Evolutionary conservation across 208 protist genomes (phyloP).

Genomic region (Herpetomonas samuelpessoai): DNA sequence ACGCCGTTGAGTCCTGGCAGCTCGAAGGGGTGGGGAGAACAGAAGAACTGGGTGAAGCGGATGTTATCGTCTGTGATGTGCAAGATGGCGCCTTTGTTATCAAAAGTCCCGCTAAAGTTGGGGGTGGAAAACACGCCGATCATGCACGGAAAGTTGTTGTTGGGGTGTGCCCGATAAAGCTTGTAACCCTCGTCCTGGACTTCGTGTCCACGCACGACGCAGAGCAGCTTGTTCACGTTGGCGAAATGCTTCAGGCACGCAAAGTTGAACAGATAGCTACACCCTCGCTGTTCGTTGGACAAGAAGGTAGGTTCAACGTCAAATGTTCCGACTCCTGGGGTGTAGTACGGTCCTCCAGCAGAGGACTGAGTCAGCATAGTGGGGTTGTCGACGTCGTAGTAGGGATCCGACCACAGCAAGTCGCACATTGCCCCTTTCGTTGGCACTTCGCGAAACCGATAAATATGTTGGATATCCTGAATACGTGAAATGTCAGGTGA

Average conservation of each 20-base stretch:
- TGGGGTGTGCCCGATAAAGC: slow-evolving; percentile 89
- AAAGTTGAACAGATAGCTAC: slow-evolving; percentile 87
- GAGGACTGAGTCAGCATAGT: slow-evolving; percentile 82
- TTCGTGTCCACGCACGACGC: slow-evolving; percentile 96
- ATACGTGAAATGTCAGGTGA: slow-evolving; percentile 94
- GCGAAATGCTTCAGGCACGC: slow-evolving; percentile 88
- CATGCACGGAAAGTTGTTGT: slow-evolving; percentile 94
- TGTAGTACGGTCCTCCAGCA: slow-evolving; percentile 47
- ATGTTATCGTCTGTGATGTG: slow-evolving; percentile 74
- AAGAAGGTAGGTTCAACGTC: slow-evolving; percentile 61
- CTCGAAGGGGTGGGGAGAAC: slow-evolving; percentile 71
- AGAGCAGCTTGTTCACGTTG: slow-evolving; percentile 94
- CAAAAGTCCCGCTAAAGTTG: slow-evolving; percentile 97
- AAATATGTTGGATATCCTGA: slow-evolving; percentile 92
- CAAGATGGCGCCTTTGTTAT: slow-evolving; percentile 97
- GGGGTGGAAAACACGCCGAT: slow-evolving; percentile 98
- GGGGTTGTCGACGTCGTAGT: slow-evolving; percentile 90
- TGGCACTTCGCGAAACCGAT: slow-evolving; percentile 98
- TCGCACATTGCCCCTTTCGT: slow-evolving; percentile 98
- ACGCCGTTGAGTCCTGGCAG: slow-evolving; percentile 62
- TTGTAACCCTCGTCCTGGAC: slow-evolving; percentile 92
- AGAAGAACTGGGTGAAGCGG: slow-evolving; percentile 88
- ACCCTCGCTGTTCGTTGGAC: slow-evolving; percentile 65
- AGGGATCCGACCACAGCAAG: slow-evolving; percentile 99
- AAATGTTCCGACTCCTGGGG: slow-evolving; percentile 48